Evolutionary conservation across 2,329 filamentous ascomycete species (phyloP).

Genomic region (Colletotrichum chlorophyti): DNA sequence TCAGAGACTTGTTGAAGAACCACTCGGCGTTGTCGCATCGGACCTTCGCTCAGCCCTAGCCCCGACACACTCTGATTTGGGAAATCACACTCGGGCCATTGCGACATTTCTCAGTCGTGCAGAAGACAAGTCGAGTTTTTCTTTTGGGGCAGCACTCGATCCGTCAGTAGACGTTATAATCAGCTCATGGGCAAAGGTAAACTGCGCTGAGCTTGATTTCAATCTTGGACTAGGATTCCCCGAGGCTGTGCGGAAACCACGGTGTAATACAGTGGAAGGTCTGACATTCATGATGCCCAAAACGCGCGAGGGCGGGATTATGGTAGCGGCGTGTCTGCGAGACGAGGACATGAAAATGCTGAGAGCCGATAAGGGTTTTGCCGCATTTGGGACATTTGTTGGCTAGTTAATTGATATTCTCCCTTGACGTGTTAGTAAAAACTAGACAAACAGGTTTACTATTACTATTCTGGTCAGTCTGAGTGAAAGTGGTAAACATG

Average conservation of each 20-base stretch:
- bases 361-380: conserved; percentile 48
- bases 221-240: conserved; percentile 52
- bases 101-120: conserved; percentile 44
- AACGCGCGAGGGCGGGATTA: conserved; percentile 48
- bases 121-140: conserved; percentile 42
- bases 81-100: conserved; percentile 44
- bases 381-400: conserved; percentile 42
- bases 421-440: no score
- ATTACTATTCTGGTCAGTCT: no score
- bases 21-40: conserved; percentile 17
- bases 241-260: conserved; percentile 52
- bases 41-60: conserved; percentile 46
- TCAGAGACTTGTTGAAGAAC: conserved; percentile 32
- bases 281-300: conserved; percentile 58
- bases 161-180: conserved; percentile 52
- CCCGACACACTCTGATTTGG: conserved; percentile 43
- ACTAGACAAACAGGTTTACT: no score
- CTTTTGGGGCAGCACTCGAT: conserved; percentile 43
- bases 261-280: conserved; percentile 51
- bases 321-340: conserved; percentile 50
- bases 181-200: conserved; percentile 59
- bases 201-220: conserved; percentile 54
- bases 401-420: conserved; percentile 34
- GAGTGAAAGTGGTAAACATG: no score
- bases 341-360: conserved; percentile 54